phyloP scores from a whole-genome alignment of 352 stramenopile genomes.

The Stephanocyclus meneghinianus region DNA sequence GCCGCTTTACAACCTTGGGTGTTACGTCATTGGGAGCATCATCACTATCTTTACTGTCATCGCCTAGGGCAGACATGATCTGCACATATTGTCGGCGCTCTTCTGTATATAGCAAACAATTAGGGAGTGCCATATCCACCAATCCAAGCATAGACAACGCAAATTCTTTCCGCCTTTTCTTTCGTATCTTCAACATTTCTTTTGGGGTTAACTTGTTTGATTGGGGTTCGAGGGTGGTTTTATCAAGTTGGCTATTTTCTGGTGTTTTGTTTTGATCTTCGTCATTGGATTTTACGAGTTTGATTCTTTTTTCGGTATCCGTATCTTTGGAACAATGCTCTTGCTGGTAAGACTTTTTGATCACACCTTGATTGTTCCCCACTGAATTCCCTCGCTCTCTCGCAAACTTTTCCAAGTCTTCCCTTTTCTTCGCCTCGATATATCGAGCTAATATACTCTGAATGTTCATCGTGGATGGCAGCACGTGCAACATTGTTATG shows the following conservation, averaged over 20 bases:
- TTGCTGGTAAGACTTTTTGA: neutral
- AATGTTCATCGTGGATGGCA: conserved; percentile 35
- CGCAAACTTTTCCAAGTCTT: conserved; percentile 37
- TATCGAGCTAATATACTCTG: conserved; percentile 30
- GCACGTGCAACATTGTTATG: conserved; percentile 39
- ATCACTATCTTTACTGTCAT: conserved; percentile 32
- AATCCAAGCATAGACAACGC: conserved; percentile 82
- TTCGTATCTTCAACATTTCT: conserved; percentile 33
- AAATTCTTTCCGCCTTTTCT: conserved; percentile 48
- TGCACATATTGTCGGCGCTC: conserved; percentile 89
- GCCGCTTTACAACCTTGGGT: conserved; percentile 39
- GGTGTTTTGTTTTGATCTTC: neutral
- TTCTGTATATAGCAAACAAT: conserved; percentile 89
- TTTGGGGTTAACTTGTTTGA: conserved; percentile 19
- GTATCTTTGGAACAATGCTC: neutral
- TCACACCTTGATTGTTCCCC: neutral
- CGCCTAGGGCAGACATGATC: conserved; percentile 65
- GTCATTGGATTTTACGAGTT: no score
- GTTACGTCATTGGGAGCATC: neutral
- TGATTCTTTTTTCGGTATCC: neutral
- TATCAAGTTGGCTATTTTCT: neutral
- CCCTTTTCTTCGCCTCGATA: conserved; percentile 29
- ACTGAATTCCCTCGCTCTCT: neutral
- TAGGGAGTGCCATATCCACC: conserved; percentile 87
- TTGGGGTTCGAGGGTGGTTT: neutral